These are phyloP conservation scores for Amanita pallidorosea DNA, from an alignment of 768 basidiomycete genomes.

Conservation along the genomic window DNA sequence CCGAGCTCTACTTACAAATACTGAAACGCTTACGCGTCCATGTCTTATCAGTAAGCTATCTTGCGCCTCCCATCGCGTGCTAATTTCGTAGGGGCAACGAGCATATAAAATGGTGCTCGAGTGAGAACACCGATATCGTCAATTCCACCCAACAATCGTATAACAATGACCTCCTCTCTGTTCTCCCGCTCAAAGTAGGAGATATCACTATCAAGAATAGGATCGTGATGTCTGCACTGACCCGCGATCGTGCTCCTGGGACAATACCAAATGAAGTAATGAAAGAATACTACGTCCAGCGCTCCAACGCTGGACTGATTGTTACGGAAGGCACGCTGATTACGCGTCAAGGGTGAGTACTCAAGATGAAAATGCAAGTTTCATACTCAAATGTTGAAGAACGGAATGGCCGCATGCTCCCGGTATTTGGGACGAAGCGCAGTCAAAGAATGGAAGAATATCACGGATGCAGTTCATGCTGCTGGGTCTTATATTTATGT, in stretches of 20 bases:
- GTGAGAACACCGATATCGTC: too few relatives aligned
- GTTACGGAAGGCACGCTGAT: conserved; percentile 30
- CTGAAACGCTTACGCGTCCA: too few relatives aligned
- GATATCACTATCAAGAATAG: conserved; percentile 25
- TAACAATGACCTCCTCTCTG: conserved; percentile 8
- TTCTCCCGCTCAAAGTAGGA: conserved; percentile 26
- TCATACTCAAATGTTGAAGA: conserved; percentile 13
- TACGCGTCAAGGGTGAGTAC: conserved; percentile 27
- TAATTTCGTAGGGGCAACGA: too few relatives aligned
- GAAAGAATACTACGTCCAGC: conserved; percentile 30
- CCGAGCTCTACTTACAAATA: too few relatives aligned
- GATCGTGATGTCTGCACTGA: conserved; percentile 28
- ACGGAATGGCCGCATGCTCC: conserved; percentile 34
- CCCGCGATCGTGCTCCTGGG: conserved; percentile 26
- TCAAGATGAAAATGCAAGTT: neutral
- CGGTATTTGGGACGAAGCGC: conserved; percentile 35
- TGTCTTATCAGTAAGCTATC: too few relatives aligned
- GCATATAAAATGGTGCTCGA: too few relatives aligned
- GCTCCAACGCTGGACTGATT: conserved; percentile 29
- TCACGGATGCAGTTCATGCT: conserved; percentile 35
- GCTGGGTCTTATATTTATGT: conserved; percentile 32
- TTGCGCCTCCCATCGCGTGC: too few relatives aligned
- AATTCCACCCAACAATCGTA: too few relatives aligned
- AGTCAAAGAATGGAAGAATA: conserved; percentile 34
- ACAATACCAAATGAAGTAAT: conserved; percentile 27